These are phyloP conservation scores for Aciculosporium take DNA, from an alignment of 2,329 filamentous ascomycete species.

Conservation along the genomic window DNA sequence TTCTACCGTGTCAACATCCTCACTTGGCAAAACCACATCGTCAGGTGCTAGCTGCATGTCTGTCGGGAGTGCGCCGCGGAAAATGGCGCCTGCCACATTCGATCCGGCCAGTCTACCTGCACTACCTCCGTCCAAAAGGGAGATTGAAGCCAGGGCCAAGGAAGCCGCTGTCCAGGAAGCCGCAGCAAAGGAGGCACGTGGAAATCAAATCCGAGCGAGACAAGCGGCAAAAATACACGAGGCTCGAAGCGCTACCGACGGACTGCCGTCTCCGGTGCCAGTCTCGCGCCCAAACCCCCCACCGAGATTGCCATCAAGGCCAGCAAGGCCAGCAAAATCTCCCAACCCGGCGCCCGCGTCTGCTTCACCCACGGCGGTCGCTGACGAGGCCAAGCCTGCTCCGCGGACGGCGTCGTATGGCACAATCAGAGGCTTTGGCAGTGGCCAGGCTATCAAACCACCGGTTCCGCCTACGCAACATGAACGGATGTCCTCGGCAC, in stretches of 20 bases:
- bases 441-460: slow-evolving; percentile 1
- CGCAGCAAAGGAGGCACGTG: slow-evolving; percentile 1
- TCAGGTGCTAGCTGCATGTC: slow-evolving; percentile 36
- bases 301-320: slow-evolving; percentile 37
- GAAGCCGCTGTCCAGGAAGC: slow-evolving; percentile 11
- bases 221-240: slow-evolving; percentile 3
- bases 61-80: slow-evolving; percentile 27
- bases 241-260: slow-evolving; percentile 16
- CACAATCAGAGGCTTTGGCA: slow-evolving; percentile 13
- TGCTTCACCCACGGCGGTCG: slow-evolving; percentile 1
- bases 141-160: slow-evolving; percentile 33
- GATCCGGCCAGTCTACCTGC: slow-evolving; percentile 43
- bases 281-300: slow-evolving; percentile 28
- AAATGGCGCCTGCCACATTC: slow-evolving; percentile 37
- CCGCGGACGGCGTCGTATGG: slow-evolving; percentile 6
- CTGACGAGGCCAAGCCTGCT: slow-evolving; percentile 2
- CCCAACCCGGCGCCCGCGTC: slow-evolving; percentile 7
- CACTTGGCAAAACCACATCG: slow-evolving; percentile 29
- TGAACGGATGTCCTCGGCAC: slow-evolving; percentile 2
- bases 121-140: slow-evolving; percentile 40
- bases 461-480: not conserved
- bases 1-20: slow-evolving; percentile 39
- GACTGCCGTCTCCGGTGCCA: slow-evolving; percentile 8
- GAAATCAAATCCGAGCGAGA: slow-evolving; percentile 5
- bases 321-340: slow-evolving; percentile 29